A percentile compares a stretch with the other conserved stretches of the same genome.
Conservation (phyloP, 768 basidiomycete genomes). For the Coprinopsis marcescibilis region DNA sequence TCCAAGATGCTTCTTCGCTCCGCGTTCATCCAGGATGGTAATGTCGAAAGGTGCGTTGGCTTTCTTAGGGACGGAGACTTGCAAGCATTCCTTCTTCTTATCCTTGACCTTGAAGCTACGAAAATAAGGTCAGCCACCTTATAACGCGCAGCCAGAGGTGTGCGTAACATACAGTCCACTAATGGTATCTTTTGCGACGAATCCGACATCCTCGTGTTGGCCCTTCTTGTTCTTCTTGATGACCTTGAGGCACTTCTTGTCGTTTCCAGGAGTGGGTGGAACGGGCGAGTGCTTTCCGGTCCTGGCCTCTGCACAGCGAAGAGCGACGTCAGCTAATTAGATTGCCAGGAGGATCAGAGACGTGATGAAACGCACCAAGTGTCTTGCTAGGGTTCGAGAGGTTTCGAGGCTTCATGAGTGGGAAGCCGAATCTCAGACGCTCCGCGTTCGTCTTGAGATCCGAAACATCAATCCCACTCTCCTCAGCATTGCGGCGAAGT, state of each 20-base stretch:
- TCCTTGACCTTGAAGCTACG: background rate
- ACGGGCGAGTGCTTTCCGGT: background rate
- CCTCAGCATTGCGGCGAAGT: background rate
- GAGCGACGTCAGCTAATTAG: background rate
- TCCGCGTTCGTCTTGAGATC: background rate
- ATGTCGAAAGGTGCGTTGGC: conserved; percentile 3
- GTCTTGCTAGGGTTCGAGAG: background rate
- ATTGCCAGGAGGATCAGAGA: background rate
- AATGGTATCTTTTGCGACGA: background rate
- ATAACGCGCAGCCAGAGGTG: background rate
- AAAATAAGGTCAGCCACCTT: background rate
- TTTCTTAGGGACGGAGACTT: conserved; percentile 1
- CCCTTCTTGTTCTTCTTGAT: conserved; percentile 1
- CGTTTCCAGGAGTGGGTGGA: too few relatives aligned
- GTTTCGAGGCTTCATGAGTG: background rate
- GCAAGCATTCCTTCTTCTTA: background rate
- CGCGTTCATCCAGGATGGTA: background rate
- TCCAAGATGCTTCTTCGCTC: background rate
- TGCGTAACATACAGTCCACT: background rate
- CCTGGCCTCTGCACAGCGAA: background rate
- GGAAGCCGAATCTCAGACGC: background rate
- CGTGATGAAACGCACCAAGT: background rate
- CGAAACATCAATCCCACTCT: background rate
- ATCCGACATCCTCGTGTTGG: background rate
- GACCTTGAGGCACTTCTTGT: conserved; percentile 4